phyloP scores from a whole-genome alignment of 2,329 filamentous ascomycete species.

The Pestalotiopsis sp. region DNA sequence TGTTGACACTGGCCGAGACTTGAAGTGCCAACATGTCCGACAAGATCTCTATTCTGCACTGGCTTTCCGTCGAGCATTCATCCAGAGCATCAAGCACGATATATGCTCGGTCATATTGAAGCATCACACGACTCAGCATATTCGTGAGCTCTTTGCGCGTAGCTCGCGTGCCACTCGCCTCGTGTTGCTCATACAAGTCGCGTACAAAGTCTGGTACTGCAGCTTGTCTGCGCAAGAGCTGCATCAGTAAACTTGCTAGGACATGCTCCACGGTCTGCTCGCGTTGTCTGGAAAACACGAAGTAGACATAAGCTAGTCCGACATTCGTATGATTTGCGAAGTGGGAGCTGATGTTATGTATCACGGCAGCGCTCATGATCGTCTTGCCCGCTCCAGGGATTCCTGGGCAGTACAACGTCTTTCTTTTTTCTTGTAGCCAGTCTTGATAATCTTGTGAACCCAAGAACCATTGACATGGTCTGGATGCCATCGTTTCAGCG shows the following conservation, averaged over 20 bases:
- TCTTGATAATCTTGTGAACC: slow-evolving; percentile 32
- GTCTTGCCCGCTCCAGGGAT: slow-evolving; percentile 53
- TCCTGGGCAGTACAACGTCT: slow-evolving; percentile 46
- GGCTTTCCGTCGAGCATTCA: background rate
- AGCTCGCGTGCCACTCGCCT: background rate
- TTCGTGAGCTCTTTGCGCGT: background rate
- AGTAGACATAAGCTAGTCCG: slow-evolving; percentile 49
- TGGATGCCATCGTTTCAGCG: slow-evolving; percentile 34
- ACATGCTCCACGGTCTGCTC: slow-evolving; percentile 37
- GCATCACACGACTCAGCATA: background rate
- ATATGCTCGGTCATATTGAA: background rate
- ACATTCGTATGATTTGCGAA: slow-evolving; percentile 23
- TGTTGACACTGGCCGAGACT: background rate
- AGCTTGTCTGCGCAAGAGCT: slow-evolving; percentile 28
- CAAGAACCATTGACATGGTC: slow-evolving; percentile 49
- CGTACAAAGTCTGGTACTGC: slow-evolving; percentile 28
- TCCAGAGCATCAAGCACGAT: background rate
- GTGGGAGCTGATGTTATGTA: slow-evolving; percentile 37
- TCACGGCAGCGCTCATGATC: slow-evolving; percentile 40
- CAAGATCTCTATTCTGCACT: background rate
- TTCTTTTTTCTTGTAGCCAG: slow-evolving; percentile 28
- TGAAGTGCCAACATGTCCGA: background rate
- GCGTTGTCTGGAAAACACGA: slow-evolving; percentile 37
- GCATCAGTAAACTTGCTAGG: slow-evolving; percentile 36
- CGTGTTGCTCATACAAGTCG: slow-evolving; percentile 24